These are phyloP conservation scores for Leccinum imitatum DNA, from an alignment of 768 basidiomycete genomes.

Conservation along the genomic window DNA sequence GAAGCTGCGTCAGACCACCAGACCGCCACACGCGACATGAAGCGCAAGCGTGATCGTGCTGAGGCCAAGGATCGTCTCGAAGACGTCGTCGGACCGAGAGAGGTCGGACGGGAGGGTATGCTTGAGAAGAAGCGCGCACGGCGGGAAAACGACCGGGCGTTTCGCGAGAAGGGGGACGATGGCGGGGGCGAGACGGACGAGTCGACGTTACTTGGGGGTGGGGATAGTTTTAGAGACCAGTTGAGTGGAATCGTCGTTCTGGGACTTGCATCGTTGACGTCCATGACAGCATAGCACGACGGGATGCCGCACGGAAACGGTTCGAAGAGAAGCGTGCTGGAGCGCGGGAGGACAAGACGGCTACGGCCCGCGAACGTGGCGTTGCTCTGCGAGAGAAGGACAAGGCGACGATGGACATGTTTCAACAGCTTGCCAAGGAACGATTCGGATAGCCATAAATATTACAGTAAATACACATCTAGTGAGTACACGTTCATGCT, in stretches of 20 bases:
- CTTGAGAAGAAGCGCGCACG: conserved; percentile 81
- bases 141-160: conserved; percentile 68
- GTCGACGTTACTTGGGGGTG: conserved; percentile 75
- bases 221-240: conserved; percentile 80
- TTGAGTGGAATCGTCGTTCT: conserved; percentile 25
- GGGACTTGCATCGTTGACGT: conserved; percentile 6
- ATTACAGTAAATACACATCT: conserved; percentile 1
- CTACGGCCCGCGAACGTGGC: conserved; percentile 58
- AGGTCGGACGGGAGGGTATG: conserved; percentile 79
- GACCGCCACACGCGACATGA: conserved; percentile 50
- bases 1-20: conserved; percentile 58
- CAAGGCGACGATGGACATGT: conserved; percentile 95
- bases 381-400: conserved; percentile 73
- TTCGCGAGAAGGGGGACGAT: conserved; percentile 72
- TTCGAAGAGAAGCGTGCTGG: conserved; percentile 50
- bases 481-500: conserved; percentile 16
- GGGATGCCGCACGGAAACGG: conserved; percentile 70
- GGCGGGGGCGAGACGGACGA: conserved; percentile 74
- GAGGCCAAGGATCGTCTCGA: conserved; percentile 71
- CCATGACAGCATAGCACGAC: conserved; percentile 59
- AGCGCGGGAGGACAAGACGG: conserved; percentile 48
- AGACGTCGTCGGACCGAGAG: conserved; percentile 77
- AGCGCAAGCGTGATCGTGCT: conserved; percentile 65
- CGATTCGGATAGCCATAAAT: conserved; percentile 62
- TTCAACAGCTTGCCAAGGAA: conserved; percentile 87